phyloP scores from a whole-genome alignment of 2,329 filamentous ascomycete species.

The Ascomycota sp. region DNA sequence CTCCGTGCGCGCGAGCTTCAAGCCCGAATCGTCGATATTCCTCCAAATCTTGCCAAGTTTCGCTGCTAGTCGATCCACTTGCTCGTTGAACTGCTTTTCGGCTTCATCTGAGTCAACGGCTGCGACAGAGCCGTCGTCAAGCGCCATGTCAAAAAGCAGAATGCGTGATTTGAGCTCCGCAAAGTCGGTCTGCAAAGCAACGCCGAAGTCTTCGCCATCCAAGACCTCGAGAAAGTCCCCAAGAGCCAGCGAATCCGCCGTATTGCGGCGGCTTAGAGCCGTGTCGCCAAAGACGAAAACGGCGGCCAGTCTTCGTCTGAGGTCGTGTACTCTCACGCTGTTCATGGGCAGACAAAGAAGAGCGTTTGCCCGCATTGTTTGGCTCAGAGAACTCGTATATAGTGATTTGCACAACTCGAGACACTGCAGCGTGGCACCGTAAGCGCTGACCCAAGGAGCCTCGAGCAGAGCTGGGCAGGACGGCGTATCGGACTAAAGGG shows the following conservation, averaged over 20 bases:
- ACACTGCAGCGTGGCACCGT: constrained; percentile 19
- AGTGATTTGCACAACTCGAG: constrained; percentile 24
- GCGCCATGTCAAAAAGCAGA: constrained; percentile 47
- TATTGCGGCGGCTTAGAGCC: constrained; percentile 16
- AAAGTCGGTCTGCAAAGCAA: constrained; percentile 41
- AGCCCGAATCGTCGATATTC: constrained; percentile 52
- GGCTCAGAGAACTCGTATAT: constrained; percentile 18
- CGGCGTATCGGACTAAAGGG: not conserved
- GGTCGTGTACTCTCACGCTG: constrained; percentile 26
- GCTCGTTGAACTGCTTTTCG: constrained; percentile 37
- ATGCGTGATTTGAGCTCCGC: constrained; percentile 40
- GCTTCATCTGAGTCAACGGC: constrained; percentile 9
- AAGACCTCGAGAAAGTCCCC: constrained; percentile 24
- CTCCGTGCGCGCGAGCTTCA: constrained; percentile 48
- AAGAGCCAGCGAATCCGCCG: constrained; percentile 20
- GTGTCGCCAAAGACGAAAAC: constrained; percentile 35
- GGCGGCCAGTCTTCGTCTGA: constrained; percentile 44
- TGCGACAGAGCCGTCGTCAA: constrained; percentile 35
- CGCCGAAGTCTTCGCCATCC: constrained; percentile 23
- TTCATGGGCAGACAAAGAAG: constrained; percentile 35
- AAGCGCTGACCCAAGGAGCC: not conserved
- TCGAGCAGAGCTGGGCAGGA: too few species aligned
- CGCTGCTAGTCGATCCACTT: constrained; percentile 43
- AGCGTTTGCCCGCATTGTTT: constrained; percentile 33
- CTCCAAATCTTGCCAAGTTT: constrained; percentile 33